Base-by-base conservation (phyloP, 2,329 filamentous ascomycete genomes). In the Magnaporthales sp. region DNA sequence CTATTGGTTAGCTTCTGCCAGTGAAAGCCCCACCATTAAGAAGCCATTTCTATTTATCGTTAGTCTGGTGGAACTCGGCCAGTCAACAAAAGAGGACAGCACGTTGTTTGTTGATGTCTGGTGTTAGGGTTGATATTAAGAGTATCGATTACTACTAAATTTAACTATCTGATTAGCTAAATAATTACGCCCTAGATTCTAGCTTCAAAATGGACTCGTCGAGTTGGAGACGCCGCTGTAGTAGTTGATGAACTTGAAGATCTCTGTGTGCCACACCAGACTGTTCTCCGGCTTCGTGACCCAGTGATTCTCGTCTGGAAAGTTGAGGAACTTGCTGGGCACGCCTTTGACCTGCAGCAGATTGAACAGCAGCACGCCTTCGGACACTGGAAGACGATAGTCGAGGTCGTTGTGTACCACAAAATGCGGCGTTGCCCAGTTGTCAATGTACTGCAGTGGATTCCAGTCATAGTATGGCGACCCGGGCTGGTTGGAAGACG, bases 241-340 rank as follows among this genome's bases (percentile, higher is more conserved):
- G 71, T 83, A 81, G 75, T 90, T 90, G 71, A 90, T 89, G 83
- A 85, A 91, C 71, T 89, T 86, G 66, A 90, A 77, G 63, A 91
- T 88, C 13, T 85, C 84, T 61, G 81, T 83, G 74, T 91, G 88
- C 89, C 89, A 91, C 65, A 90, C 77, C 60, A 90, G 75, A 27
- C 82, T 83, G 74, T 91, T 91, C 77, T 91, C 89, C 1, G 82
- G 86, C 70, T 89, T 88, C 62, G 90, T 72, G 4, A 91, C 88
- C 86, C 86, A 91, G 72, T 91, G 89, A 69, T 90, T 89, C 76
- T 92, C 89, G 73, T 91, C 88, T 0, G 88, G 87, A 74, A 91
- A 91, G 1, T 83, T 88, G 70, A 91, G 73, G 69, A 91, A 86
- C 69, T 86, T 84, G 71, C 86, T 89, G 51, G 88, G 85, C 6